phyloP scores from a whole-genome alignment of 1,284 basidiomycete species.

The Moesziomyces sp. region DNA sequence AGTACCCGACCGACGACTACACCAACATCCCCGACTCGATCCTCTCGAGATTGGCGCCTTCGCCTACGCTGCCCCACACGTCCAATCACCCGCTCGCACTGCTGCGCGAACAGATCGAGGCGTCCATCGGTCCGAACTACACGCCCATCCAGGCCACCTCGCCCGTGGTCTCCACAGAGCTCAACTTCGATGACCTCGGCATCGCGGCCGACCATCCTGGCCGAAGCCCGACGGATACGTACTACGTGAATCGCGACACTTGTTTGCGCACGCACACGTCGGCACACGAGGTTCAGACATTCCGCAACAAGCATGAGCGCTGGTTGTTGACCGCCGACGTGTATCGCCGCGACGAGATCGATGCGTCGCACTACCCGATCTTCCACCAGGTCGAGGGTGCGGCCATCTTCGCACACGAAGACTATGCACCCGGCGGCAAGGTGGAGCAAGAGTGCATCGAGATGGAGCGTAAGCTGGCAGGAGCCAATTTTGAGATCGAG shows the following conservation, averaged over 20 bases:
- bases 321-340: slow-evolving; percentile 99
- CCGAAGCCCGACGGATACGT: slow-evolving; percentile 87
- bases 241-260: slow-evolving; percentile 88
- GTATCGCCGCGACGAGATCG: slow-evolving; percentile 97
- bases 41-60: slow-evolving; percentile 77
- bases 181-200: slow-evolving; percentile 97
- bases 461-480: slow-evolving; percentile 70
- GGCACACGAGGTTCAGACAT: slow-evolving; percentile 95
- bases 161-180: slow-evolving; percentile 86
- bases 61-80: slow-evolving; percentile 76
- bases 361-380: slow-evolving; percentile 94
- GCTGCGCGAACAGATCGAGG: slow-evolving; percentile 84
- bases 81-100: slow-evolving; percentile 86
- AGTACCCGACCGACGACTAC: slow-evolving; percentile 78
- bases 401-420: slow-evolving; percentile 74
- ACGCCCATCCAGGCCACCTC: slow-evolving; percentile 74
- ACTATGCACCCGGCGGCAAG: slow-evolving; percentile 69
- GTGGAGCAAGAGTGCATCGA: slow-evolving; percentile 74
- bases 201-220: slow-evolving; percentile 95
- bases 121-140: slow-evolving; percentile 74
- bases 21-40: slow-evolving; percentile 90
- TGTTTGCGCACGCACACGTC: slow-evolving; percentile 98
- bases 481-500: slow-evolving; percentile 78
- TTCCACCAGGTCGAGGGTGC: slow-evolving; percentile 99
- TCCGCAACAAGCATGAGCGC: slow-evolving; percentile 77